Evolutionary conservation across 2,329 filamentous ascomycete genomes (phyloP), one percentile per base, ranked within the genome.

Genomic region (Diaporthe australafricana): DNA sequence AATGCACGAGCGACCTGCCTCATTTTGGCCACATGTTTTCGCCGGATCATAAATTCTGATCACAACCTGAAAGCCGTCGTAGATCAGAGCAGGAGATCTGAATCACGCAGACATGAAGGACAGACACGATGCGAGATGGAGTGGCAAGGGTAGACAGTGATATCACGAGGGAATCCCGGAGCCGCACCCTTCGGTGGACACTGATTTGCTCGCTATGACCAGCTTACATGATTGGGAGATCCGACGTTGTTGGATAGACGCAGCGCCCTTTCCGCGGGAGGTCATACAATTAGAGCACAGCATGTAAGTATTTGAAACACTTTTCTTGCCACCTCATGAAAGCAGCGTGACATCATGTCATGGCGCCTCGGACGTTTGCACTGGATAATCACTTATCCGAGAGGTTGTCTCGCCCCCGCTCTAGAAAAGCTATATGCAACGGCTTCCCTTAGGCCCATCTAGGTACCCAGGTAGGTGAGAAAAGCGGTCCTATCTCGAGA

Each of bases 341-440:
- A 30, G 57, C 17, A 47, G 57, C 11, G 27, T 47, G 27, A 47
- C 57, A 45, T 62, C 56, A 45, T 40, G 14, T 45, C 55, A n/a
- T 17, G 56, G 8, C 20, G 3, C 32, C 32, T 35, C 5, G 32
- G 32, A 5, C 5, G 25, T 62, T 5, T 3, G 35, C 22, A 1
- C 25, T 45, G 57, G 57, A 17, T 62, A 62, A 62, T 62, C 14
- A 11, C 57, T 62, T 62, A 62, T 11, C 40, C 57, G 57, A 16
- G 57, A 47, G 57, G 12, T 32, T 9, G 25, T 45, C 16, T 16
- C 14, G 30, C 12, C 16, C 40, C 27, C 16, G 22, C 38, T 42
- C 22, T 42, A 20, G 35, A n/a, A 30, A 60, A 45, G 38, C 38
- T 20, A 7, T 22, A 30, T 14, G 32, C 32, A 9, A 35, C n/a